Evolutionary conservation across 306 rosid species (phyloP), one percentile per base, ranked within the genome.

Genomic region (Pueraria montana): DNA sequence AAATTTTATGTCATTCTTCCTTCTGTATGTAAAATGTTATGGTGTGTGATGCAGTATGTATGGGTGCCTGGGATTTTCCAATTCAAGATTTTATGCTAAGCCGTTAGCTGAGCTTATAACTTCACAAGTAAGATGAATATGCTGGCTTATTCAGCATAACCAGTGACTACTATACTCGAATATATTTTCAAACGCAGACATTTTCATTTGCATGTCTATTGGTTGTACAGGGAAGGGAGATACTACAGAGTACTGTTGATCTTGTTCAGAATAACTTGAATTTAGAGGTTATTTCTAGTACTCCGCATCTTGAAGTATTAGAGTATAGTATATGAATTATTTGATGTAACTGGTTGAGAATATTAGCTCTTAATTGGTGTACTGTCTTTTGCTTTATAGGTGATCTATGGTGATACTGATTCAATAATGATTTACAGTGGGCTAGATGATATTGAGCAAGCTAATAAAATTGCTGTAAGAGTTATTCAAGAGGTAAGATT

Each of bases 351-450:
- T 85, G 82, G 20, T 63, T 50, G 69, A 10, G 49, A 77, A 26
- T 77, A 64, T 84, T 79, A 68, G 55, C 53, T 79, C 82, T 85
- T 78, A 76, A 68, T 63, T 80, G 78, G 56, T 62, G 69, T 32
- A 72, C 32, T 83, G 73, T 64, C n/a, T 84, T 84, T 68, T 83
- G 58, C 79, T 66, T 69, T 59, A 67, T 82, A 96, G 99, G 98
- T 96, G 59, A 96, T 96, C 59, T 96, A 96, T 74, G 99, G 99
- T 3, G 99, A 96, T 78, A 96, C 99, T 7, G 99, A 93, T 90
- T 96, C 99, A 80, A 96, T 96, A 66, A 96, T 96, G 99, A 90
- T 96, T 87, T 88, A 93, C 85, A 96, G 97, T 72, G 98, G 99
- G 40, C 91, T 96, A 70, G 99, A 96, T 84, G 98, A 94, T 81